Evolutionary conservation across 2,329 filamentous ascomycete species (phyloP).

Genomic region (Mariannaea elegans): DNA sequence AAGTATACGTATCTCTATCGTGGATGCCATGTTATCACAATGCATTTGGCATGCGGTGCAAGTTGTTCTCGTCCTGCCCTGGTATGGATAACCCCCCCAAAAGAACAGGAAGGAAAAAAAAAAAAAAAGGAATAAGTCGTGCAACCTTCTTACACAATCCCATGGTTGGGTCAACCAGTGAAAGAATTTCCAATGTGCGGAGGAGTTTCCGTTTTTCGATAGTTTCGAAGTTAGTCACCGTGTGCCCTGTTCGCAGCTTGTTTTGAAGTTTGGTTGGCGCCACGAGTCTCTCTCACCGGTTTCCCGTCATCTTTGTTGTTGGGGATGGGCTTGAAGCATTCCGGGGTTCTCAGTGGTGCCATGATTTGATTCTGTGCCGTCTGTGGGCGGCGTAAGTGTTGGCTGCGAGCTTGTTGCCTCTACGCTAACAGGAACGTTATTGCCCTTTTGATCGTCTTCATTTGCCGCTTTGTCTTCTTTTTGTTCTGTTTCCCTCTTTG

Average conservation of each 20-base stretch:
- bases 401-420: constrained; percentile 11
- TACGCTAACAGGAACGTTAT: not conserved
- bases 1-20: constrained; percentile 1
- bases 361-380: not conserved
- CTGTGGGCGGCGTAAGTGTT: not conserved
- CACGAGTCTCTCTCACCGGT: constrained; percentile 8
- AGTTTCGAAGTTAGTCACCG: not conserved
- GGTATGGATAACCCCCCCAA: no score
- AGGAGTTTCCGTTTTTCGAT: no score
- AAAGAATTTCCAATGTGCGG: not conserved
- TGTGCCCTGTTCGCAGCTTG: not conserved
- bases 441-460: not conserved
- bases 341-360: not conserved
- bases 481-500: not conserved
- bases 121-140: not conserved
- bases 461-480: not conserved
- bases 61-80: not conserved
- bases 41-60: not conserved
- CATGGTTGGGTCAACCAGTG: not conserved
- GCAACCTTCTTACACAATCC: constrained; percentile 2
- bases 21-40: not conserved
- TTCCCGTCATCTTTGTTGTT: not conserved
- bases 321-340: not conserved
- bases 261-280: constrained; percentile 11
- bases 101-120: no score